Evolutionary conservation across 371 early-diverging fungal species (phyloP), one percentile per base, ranked within the genome.

Genomic region (Nematocida minor): DNA sequence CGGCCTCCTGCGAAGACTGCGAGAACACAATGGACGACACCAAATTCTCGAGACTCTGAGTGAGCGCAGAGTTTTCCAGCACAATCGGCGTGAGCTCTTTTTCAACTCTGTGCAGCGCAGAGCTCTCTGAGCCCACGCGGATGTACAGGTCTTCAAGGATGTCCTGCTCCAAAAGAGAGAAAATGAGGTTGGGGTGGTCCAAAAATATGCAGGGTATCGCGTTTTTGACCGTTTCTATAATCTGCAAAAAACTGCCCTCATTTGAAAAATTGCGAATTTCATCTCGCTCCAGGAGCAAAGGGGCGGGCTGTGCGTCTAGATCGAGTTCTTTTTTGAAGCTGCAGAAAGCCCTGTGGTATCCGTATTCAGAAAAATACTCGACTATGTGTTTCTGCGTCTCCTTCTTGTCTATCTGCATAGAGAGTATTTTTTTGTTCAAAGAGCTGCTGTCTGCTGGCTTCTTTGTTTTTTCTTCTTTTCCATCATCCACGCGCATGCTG

Each of bases 201-300:
- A 32, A 9, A 7, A 74, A 74, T n/a, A 74, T 9, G 34, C 79
- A 74, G 40, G 66, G 77, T 20, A 27, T 31, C 20, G 64, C 25
- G 4, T 42, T 27, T 27, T 79, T 9, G 38, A 36, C 48, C 11
- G 20, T 44, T 32, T 40, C 48, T 18, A 74, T 25, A 2, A 48
- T 66, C 44, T 32, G 9, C 9, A 64, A 18, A 38, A 64, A 48
- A 4, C 54, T 44, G 31, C 77, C 77, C 18, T 51, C 32, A 18
- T 32, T 51, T 16, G 36, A 27, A 54, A 74, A 29, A n/a, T 31
- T 4, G 0, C 66, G 32, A 9, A 74, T 74, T 34, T 48, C 49
- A 27, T 74, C 77, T 54, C 77, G 34, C 54, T 74, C 77, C 51
- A 34, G 34, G 14, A 74, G 54, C 9, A 74, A 31, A 64, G 77